A percentile compares a stretch with the other conserved stretches of the same genome.
Conservation (phyloP, 1,284 basidiomycete genomes). For the Leccinum ponderosum region DNA sequence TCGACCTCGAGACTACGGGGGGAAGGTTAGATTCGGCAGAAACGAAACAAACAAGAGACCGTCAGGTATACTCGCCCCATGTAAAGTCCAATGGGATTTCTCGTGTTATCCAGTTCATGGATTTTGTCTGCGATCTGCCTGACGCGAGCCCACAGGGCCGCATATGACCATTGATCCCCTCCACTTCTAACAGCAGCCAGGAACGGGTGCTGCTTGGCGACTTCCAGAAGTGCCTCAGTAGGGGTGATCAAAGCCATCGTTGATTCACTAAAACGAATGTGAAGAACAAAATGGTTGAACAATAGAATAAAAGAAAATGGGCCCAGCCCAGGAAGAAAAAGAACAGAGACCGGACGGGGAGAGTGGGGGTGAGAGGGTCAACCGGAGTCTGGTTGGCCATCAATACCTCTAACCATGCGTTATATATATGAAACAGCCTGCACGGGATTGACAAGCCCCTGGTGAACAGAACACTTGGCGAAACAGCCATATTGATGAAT, state of each 20-base stretch:
- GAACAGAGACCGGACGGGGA: conserved; percentile 4
- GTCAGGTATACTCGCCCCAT: conserved; percentile 14
- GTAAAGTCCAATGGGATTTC: conserved; percentile 27
- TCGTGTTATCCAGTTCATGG: conserved; percentile 21
- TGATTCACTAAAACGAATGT: conserved; percentile 4
- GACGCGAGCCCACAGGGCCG: conserved; percentile 30
- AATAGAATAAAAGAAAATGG: conserved; percentile 4
- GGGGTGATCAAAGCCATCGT: conserved; percentile 25
- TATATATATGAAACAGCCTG: conserved; percentile 13
- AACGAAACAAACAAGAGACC: not conserved
- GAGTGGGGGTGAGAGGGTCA: conserved; percentile 7
- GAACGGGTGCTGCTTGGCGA: conserved; percentile 29
- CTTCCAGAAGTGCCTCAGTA: conserved; percentile 33
- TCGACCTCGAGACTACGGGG: conserved; percentile 27
- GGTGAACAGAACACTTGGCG: not conserved
- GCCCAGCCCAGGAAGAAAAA: conserved; percentile 19
- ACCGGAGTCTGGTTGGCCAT: conserved; percentile 8
- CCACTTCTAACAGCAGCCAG: conserved; percentile 20
- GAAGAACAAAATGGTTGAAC: not conserved
- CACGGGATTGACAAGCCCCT: not conserved
- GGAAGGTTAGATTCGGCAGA: not conserved
- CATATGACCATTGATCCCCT: conserved; percentile 29
- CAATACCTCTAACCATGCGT: not conserved
- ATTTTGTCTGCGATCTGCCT: conserved; percentile 25
- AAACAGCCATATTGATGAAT: conserved; percentile 8